Evolutionary conservation across 441 rosid species (phyloP).

Genomic region (Flueggea neowawraea): DNA sequence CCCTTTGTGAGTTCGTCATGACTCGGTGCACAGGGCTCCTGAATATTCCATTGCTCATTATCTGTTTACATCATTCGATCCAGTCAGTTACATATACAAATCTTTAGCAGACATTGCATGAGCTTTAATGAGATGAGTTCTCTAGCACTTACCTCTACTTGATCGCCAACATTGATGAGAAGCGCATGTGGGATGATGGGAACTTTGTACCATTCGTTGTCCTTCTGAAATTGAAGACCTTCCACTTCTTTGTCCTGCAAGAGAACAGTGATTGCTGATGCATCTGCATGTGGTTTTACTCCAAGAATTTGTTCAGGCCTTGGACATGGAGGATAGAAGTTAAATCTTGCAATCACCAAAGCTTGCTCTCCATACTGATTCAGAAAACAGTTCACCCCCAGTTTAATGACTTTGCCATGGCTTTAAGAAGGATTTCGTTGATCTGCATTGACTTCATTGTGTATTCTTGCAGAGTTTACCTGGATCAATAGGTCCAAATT

Average conservation of each 20-base stretch:
- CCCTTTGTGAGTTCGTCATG: constrained; percentile 39
- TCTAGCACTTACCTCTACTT: constrained; percentile 38
- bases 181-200: constrained; percentile 58
- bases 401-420: constrained; percentile 59
- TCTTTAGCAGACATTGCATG: neutral
- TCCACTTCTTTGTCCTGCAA: constrained; percentile 72
- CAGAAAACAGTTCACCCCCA: constrained; percentile 53
- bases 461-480: constrained; percentile 38
- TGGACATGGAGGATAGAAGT: constrained; percentile 72
- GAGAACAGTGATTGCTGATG: constrained; percentile 59
- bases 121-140: neutral
- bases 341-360: constrained; percentile 53
- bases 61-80: constrained; percentile 20
- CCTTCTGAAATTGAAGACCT: constrained; percentile 73
- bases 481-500: neutral
- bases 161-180: constrained; percentile 68
- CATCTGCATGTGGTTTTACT: constrained; percentile 67
- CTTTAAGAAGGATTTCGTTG: constrained; percentile 38
- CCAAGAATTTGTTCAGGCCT: constrained; percentile 65
- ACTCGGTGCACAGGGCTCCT: constrained; percentile 72
- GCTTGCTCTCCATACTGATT: constrained; percentile 51
- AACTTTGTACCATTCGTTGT: constrained; percentile 51
- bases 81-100: neutral
- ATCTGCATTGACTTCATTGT: constrained; percentile 29
- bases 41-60: constrained; percentile 69